Evolutionary conservation across 345 rosid species (phyloP), one percentile per base, ranked within the genome.

Genomic region (Citrus medica): DNA sequence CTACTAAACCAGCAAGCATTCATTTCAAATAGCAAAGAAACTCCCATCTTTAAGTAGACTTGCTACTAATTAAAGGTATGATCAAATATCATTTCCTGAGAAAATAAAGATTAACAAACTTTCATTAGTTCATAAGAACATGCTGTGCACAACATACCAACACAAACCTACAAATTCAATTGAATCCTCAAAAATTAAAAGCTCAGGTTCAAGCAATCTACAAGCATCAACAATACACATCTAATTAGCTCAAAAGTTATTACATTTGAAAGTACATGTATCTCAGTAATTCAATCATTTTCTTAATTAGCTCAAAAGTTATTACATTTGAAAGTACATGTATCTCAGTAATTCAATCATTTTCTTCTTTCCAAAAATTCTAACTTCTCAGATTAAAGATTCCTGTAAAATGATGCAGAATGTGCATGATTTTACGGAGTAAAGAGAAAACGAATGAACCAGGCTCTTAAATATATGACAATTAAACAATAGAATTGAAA

Each of bases 11-110:
- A 75, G 76, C 71, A 79, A 68, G 55, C 73, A 51, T 68, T 78
- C 46, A 71, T 48, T 73, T 71, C 74, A 60, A 7, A 63, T 67
- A 21, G 73, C 71, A 75, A 61, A 7, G 62, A 17, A 77, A 32
- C 32, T 73, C 75, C 78, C 73, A 68, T 53, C 83, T 79, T 64
- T 64, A 71, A 71, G 38, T 70, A 30, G 60, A 24, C 40, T 60
- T 53, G 67, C 73, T 73, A 83, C 74, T 82, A 75, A 76, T 67
- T 72, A 32, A 80, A 82, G 65, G 82, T 65, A 38, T 76, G 76
- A 59, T 86, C 78, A 60, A 87, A 83, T 70, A 78, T 71, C 84
- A 83, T 76, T 70, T 81, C 88, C 90, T 87, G 88, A 33, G 48
- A 81, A 76, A 85, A 58, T 55, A 75, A 79, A 59, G 48, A 67